A percentile compares a stretch with the other conserved stretches of the same genome.
Conservation (phyloP, 805 yeast species). For the Wickerhamiella domercqiae region DNA sequence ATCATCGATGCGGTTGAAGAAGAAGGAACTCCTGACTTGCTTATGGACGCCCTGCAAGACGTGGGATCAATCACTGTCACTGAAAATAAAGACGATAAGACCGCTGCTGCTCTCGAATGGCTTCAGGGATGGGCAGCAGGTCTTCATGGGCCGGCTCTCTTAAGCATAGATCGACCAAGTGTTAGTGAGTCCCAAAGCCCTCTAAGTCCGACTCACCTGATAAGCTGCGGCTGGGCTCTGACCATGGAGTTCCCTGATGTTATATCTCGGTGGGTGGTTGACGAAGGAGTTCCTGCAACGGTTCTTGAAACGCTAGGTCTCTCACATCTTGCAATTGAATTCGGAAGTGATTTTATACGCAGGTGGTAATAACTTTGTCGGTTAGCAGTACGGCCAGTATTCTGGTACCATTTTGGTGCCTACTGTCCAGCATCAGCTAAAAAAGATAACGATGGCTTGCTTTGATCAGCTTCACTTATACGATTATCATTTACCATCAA, state of each 20-base stretch:
- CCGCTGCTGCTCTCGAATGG: conserved; percentile 18
- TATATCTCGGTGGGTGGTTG: conserved; percentile 1
- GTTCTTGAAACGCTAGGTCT: conserved; percentile 1
- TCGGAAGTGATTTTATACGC: not conserved
- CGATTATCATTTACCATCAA: too few relatives aligned
- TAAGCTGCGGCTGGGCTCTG: conserved; percentile 2
- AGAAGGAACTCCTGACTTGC: conserved; percentile 57
- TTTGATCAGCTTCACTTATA: too few relatives aligned
- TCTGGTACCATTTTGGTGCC: too few relatives aligned
- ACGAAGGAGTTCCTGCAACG: conserved; percentile 1
- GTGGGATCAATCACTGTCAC: conserved; percentile 46
- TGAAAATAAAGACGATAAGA: conserved; percentile 31
- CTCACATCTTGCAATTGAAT: not conserved
- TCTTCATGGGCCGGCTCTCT: conserved; percentile 26
- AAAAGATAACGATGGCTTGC: too few relatives aligned
- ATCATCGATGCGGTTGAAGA: conserved; percentile 23
- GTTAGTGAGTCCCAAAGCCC: conserved; percentile 27
- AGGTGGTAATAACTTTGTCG: too few relatives aligned
- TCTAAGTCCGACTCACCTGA: not conserved
- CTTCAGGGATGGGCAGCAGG: conserved; percentile 55
- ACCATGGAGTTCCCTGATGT: conserved; percentile 5
- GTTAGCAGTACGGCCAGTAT: too few relatives aligned
- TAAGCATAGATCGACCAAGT: conserved; percentile 68
- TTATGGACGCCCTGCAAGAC: conserved; percentile 77
- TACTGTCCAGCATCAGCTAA: too few relatives aligned